Conservation (phyloP, 345 rosid species). For the Trapa bicornis region DNA sequence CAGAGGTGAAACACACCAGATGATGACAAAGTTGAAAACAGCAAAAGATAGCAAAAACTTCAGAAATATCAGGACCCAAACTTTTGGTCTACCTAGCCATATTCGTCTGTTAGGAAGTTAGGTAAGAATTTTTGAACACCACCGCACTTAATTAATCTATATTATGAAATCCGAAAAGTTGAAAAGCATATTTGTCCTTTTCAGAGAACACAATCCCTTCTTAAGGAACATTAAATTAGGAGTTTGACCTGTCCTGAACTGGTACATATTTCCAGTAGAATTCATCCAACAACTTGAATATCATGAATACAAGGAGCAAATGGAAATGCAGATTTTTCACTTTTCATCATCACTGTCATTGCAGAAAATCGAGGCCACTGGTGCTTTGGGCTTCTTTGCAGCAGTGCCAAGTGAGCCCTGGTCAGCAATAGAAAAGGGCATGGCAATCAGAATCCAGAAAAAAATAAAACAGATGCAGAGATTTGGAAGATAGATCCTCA, state of each 20-base stretch:
- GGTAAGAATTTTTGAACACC: too few relatives aligned
- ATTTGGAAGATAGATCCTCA: not conserved
- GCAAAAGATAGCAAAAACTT: too few relatives aligned
- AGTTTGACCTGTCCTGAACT: not conserved
- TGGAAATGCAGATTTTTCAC: constrained; percentile 4
- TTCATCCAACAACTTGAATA: not conserved
- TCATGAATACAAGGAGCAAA: not conserved
- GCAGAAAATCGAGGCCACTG: constrained; percentile 61
- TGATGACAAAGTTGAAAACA: too few relatives aligned
- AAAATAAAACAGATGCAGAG: not conserved
- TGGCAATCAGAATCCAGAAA: not conserved
- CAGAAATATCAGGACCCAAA: too few relatives aligned
- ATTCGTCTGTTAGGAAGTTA: too few relatives aligned
- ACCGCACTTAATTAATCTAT: too few relatives aligned
- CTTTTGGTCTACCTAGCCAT: too few relatives aligned
- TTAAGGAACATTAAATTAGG: not conserved
- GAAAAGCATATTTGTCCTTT: not conserved
- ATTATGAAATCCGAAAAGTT: too few relatives aligned
- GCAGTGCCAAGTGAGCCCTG: constrained; percentile 38
- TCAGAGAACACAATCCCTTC: not conserved
- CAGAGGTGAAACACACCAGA: too few relatives aligned
- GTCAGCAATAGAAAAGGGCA: not conserved
- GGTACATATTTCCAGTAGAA: not conserved
- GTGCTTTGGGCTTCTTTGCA: constrained; percentile 54
- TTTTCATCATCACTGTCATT: constrained; percentile 73